These are phyloP conservation scores for Picocystis salinarum DNA, from an alignment of 139 green algal genomes.

Conservation along the genomic window DNA sequence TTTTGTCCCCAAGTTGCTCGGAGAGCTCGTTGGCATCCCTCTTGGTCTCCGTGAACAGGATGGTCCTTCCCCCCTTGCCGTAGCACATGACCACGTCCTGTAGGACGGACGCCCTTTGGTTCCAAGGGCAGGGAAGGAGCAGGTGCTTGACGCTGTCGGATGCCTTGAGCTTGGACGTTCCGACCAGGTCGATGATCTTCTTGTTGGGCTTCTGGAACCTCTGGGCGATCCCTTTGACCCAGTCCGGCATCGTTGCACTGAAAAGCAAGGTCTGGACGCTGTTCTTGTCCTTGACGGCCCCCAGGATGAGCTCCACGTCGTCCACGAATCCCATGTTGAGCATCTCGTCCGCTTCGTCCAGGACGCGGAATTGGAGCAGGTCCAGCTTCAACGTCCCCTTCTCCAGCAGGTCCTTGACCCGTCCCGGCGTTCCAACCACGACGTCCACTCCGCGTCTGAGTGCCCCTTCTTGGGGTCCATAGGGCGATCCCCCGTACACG, in stretches of 20 bases:
- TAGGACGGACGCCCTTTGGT: no score
- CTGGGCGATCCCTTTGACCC: conserved; percentile 76
- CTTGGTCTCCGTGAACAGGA: conserved; percentile 97
- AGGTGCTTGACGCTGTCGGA: conserved; percentile 59
- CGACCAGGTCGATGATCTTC: conserved; percentile 76
- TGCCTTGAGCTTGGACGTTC: conserved; percentile 70
- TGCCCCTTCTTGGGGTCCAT: conserved; percentile 51
- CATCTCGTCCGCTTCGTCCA: conserved; percentile 99
- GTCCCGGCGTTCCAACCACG: conserved; percentile 64
- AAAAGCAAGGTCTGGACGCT: conserved; percentile 92
- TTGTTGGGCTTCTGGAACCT: conserved; percentile 56
- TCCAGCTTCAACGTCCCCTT: conserved; percentile 57
- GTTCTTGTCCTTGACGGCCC: conserved; percentile 11
- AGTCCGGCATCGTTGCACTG: conserved; percentile 80
- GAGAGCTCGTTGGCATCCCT: conserved; percentile 69
- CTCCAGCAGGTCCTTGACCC: conserved; percentile 87
- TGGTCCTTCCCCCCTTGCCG: conserved; percentile 54
- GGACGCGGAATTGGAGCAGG: conserved; percentile 59
- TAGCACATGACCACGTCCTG: conserved; percentile 66
- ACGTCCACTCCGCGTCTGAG: conserved; percentile 76
- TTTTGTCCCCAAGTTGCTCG: conserved; percentile 27
- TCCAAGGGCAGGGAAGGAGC: conserved; percentile 77
- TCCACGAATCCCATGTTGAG: conserved; percentile 99
- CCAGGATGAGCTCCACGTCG: conserved; percentile 93
- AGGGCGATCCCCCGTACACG: conserved; percentile 85